phyloP scores from a whole-genome alignment of 345 rosid species.

The Ailanthus altissimus region DNA sequence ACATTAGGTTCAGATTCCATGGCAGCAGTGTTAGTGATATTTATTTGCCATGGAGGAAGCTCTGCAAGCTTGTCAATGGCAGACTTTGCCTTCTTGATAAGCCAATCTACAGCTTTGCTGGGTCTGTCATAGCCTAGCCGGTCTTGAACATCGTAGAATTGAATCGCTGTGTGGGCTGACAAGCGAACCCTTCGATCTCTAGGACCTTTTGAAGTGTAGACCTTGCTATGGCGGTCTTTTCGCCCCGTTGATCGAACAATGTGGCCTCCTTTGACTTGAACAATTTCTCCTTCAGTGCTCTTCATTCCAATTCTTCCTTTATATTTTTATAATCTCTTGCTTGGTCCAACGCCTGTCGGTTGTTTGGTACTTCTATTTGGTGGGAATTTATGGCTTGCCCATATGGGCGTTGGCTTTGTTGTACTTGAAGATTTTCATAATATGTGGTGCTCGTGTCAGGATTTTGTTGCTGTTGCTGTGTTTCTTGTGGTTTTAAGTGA shows the following conservation, averaged over 20 bases:
- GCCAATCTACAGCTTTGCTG: slow-evolving; percentile 92
- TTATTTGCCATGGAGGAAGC: slow-evolving; percentile 47
- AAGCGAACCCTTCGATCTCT: slow-evolving; percentile 78
- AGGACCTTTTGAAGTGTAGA: slow-evolving; percentile 75
- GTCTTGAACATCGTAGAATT: slow-evolving; percentile 89
- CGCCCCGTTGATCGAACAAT: slow-evolving; percentile 72
- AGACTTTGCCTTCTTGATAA: slow-evolving; percentile 72
- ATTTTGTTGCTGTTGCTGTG: slow-evolving; percentile 21
- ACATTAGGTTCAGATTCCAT: slow-evolving; percentile 24
- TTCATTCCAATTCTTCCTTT: slow-evolving; percentile 44
- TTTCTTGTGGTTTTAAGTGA: slow-evolving; percentile 14
- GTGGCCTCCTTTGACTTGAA: slow-evolving; percentile 80
- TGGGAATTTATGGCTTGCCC: slow-evolving; percentile 23
- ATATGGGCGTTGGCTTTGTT: slow-evolving; percentile 38
- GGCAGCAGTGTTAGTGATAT: background rate
- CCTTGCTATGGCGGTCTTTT: slow-evolving; percentile 88
- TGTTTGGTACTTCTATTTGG: background rate
- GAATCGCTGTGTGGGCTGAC: slow-evolving; percentile 87
- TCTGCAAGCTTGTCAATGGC: slow-evolving; percentile 71
- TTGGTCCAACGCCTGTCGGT: slow-evolving; percentile 2
- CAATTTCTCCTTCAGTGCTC: slow-evolving; percentile 61
- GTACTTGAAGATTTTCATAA: slow-evolving; percentile 21
- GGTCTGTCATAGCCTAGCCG: slow-evolving; percentile 84
- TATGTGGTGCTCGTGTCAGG: background rate
- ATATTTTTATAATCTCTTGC: slow-evolving; percentile 25